Evolutionary conservation across 2,329 filamentous ascomycete genomes (phyloP).

Genomic region (Plenodomus lindquistii): DNA sequence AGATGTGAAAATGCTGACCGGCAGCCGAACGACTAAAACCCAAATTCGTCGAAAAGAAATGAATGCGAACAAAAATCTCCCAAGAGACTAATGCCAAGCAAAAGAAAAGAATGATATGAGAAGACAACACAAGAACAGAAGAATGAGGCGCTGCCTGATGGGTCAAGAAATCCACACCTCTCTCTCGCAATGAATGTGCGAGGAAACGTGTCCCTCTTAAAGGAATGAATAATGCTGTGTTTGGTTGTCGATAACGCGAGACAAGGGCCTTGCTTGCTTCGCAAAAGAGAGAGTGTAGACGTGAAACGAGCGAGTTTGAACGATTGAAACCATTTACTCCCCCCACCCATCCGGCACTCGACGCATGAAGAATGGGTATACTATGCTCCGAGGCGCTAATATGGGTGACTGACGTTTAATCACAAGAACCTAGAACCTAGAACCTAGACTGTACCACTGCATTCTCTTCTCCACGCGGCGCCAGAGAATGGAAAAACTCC

Average conservation of each 20-base stretch:
- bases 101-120: constrained; percentile 22
- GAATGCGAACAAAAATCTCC: constrained; percentile 2
- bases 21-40: constrained; percentile 37
- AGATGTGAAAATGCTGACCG: constrained; percentile 39
- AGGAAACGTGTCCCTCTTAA: constrained; percentile 27
- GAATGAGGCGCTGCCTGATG: constrained; percentile 37
- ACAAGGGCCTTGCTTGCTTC: constrained; percentile 22
- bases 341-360: constrained; percentile 21
- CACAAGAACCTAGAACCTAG: background rate
- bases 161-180: constrained; percentile 18
- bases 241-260: constrained; percentile 15
- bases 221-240: constrained; percentile 17
- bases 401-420: too few species aligned
- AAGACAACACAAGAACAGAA: constrained; percentile 18
- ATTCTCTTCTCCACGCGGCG: constrained; percentile 11
- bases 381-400: background rate
- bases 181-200: constrained; percentile 28
- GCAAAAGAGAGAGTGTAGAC: constrained; percentile 13
- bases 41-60: constrained; percentile 20
- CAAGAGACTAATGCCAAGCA: constrained; percentile 16
- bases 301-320: constrained; percentile 24
- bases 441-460: too few species aligned
- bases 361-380: constrained; percentile 21
- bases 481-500: constrained; percentile 11
- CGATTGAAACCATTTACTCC: constrained; percentile 10